Conservation (phyloP, 306 rosid species). For the Abrus pulchellus region DNA sequence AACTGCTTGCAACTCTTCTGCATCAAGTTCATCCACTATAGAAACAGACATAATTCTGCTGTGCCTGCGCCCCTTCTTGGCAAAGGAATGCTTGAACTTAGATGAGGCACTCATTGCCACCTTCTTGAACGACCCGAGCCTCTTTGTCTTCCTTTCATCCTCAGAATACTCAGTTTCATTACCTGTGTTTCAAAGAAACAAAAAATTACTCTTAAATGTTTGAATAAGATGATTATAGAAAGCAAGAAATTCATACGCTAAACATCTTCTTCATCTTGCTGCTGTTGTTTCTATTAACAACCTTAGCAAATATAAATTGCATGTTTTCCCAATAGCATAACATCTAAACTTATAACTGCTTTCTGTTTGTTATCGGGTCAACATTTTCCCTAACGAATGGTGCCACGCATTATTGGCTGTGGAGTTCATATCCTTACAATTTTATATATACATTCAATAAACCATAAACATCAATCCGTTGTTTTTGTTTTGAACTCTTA, state of each 20-base stretch:
- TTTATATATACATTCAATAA: not conserved
- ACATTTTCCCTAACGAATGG: not conserved
- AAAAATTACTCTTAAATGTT: conserved; percentile 14
- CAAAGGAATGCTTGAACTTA: conserved; percentile 75
- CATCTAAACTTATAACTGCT: conserved; percentile 5
- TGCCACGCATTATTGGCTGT: not conserved
- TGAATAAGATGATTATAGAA: conserved; percentile 5
- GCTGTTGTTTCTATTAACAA: conserved; percentile 19
- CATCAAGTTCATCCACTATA: conserved; percentile 70
- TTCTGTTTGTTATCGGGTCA: not conserved
- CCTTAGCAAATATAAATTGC: not conserved
- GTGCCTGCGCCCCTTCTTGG: conserved; percentile 76
- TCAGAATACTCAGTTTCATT: conserved; percentile 63
- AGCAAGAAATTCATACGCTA: conserved; percentile 9
- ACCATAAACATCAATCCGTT: conserved; percentile 16
- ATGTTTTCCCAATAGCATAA: not conserved
- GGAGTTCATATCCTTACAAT: not conserved
- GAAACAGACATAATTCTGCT: conserved; percentile 79
- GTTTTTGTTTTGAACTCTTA: not conserved
- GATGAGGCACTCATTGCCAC: conserved; percentile 86
- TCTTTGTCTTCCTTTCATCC: conserved; percentile 86
- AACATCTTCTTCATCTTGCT: conserved; percentile 30
- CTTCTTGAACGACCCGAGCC: conserved; percentile 76
- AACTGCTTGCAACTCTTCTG: conserved; percentile 78
- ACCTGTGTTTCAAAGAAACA: conserved; percentile 48